Evolutionary conservation across 2,329 filamentous ascomycete species (phyloP).

Genomic region (Beauveria scarabaeidicola): DNA sequence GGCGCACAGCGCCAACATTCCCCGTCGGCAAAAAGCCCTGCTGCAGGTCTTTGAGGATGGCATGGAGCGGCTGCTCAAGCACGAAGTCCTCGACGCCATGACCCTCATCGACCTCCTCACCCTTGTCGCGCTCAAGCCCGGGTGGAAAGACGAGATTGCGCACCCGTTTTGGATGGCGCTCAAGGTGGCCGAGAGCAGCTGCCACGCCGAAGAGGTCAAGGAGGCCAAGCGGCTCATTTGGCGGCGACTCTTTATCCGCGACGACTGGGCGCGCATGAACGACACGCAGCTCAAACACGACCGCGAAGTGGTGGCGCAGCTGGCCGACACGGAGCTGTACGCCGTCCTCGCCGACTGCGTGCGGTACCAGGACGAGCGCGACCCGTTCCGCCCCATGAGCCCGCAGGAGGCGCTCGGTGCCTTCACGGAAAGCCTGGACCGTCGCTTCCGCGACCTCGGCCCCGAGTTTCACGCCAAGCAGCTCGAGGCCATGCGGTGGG

Average conservation of each 20-base stretch:
- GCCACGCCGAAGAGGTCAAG: conserved; percentile 46
- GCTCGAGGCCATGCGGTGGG: conserved; percentile 60
- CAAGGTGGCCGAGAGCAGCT: conserved; percentile 46
- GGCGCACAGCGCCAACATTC: conserved; percentile 48
- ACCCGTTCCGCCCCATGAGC: conserved; percentile 36
- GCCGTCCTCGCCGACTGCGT: conserved; percentile 57
- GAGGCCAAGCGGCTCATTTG: conserved; percentile 62
- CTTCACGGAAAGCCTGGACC: conserved; percentile 52
- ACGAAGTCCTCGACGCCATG: conserved; percentile 60
- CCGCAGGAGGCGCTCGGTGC: conserved; percentile 51
- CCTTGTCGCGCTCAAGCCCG: conserved; percentile 48
- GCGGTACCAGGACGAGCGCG: conserved; percentile 40
- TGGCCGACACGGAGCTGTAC: conserved; percentile 61
- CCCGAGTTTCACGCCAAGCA: conserved; percentile 59
- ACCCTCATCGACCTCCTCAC: conserved; percentile 70
- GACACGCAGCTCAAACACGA: conserved; percentile 69
- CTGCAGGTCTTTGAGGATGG: conserved; percentile 61
- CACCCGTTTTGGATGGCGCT: conserved; percentile 71
- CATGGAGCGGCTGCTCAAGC: conserved; percentile 60
- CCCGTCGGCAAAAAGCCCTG: conserved; percentile 56
- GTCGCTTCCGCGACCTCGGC: conserved; percentile 51
- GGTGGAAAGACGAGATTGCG: conserved; percentile 44
- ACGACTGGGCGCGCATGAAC: conserved; percentile 77
- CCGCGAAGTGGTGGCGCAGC: conserved; percentile 50
- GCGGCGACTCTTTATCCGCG: conserved; percentile 75